Conservation (phyloP, 78 protist species). For the Neovahlkampfia damariscottae region DNA sequence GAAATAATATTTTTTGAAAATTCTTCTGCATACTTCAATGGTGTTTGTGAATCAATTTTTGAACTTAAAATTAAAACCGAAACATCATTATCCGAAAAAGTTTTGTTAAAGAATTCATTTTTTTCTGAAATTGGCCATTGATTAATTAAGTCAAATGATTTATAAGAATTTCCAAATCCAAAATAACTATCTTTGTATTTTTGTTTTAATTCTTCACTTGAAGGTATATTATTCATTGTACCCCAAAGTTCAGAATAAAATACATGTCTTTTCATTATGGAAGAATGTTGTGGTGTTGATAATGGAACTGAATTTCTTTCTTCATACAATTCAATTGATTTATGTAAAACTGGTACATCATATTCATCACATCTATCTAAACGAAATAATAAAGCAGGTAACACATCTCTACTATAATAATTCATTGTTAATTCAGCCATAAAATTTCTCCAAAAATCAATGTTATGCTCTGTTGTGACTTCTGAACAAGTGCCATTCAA, state of each 20-base stretch:
- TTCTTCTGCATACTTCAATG: neutral
- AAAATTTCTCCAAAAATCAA: too few species aligned
- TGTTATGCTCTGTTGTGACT: neutral
- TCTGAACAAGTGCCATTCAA: neutral
- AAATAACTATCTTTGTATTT: neutral
- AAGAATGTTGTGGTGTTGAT: neutral
- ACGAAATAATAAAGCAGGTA: neutral
- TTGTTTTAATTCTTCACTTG: neutral
- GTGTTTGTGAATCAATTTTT: neutral
- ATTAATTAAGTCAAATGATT: neutral
- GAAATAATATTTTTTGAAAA: neutral
- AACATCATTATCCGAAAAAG: neutral
- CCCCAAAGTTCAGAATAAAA: neutral
- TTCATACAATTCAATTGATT: neutral
- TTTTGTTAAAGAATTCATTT: neutral
- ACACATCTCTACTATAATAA: too few species aligned
- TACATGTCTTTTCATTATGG: neutral
- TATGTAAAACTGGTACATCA: neutral
- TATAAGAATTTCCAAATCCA: neutral
- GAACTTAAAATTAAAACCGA: neutral
- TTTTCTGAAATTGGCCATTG: neutral
- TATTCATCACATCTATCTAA: neutral
- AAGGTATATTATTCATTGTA: neutral
- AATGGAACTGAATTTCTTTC: neutral
- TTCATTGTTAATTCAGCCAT: too few species aligned